Evolutionary conservation across 2,329 filamentous ascomycete genomes (phyloP), one percentile per base, ranked within the genome.

Genomic region (Thielaviopsis musarum): DNA sequence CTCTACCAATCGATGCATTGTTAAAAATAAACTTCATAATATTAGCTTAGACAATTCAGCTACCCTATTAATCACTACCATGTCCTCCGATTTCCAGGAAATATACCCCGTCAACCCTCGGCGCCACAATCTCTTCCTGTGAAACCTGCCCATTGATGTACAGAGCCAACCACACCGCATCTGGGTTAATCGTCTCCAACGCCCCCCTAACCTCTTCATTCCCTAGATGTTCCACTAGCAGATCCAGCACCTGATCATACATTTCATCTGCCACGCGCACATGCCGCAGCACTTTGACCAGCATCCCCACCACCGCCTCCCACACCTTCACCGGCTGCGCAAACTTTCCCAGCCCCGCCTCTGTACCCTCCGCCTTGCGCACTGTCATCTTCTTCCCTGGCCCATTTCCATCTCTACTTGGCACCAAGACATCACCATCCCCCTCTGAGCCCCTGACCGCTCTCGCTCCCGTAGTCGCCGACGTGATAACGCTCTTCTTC

Each of bases 81-180:
- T 26, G 24, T 26, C 6, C 24, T 26, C 24, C 24, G 6, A 26
- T 3, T 26, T 64, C 62, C 22, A 65, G 59, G 66, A 78, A 78
- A 4, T 63, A 65, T 51, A 71, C 66, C 0, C 74, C 76, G 5
- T 76, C 71, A 64, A 78, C 65, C 22, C 68, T 64, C 9, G 77
- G 77, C 12, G 66, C 69, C 49, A 69, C 67, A 59, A 68, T 26
- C n/a, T 22, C 64, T 62, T 65, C 64, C 62, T 65, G 66, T 58
- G 72, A 65, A 41, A 74, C 65, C 61, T 70, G 63, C 10, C 77
- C 75, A 58, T 69, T 69, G 65, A 78, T 71, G 59, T 79, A 77
- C 66, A 80, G 70, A 49, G 74, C 73, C 64, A 91, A 70, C 88
- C 88, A 94, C 3, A 93, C 84, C 1, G 85, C 84, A 72, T 93